phyloP scores from a whole-genome alignment of 352 stramenopile genomes.

The Phytophthora sojae region DNA sequence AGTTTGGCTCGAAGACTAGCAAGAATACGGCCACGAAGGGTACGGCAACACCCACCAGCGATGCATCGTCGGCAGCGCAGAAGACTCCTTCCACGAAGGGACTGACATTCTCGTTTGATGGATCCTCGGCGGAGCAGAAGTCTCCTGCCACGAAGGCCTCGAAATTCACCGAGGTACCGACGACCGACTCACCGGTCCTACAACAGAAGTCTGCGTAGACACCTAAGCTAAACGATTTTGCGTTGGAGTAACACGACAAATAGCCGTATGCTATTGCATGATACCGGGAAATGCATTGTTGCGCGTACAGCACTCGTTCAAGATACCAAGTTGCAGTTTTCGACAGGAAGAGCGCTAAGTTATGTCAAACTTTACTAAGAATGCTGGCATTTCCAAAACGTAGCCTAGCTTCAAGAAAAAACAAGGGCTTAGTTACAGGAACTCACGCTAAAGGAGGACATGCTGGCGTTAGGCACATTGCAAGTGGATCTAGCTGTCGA shows the following conservation, averaged over 20 bases:
- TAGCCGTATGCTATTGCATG: background rate
- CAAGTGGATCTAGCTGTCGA: too few species aligned
- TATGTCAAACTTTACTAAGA: background rate
- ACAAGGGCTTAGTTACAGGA: background rate
- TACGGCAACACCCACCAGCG: slow-evolving; percentile 4
- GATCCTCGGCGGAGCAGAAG: slow-evolving; percentile 11
- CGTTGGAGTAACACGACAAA: background rate
- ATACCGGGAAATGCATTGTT: background rate
- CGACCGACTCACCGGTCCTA: background rate
- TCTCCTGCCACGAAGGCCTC: slow-evolving; percentile 2
- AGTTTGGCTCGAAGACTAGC: slow-evolving; percentile 6
- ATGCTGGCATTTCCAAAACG: background rate
- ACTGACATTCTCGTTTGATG: slow-evolving; percentile 32
- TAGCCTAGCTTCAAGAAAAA: background rate
- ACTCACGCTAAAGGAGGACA: too few species aligned
- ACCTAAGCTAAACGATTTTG: slow-evolving; percentile 1
- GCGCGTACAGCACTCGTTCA: background rate
- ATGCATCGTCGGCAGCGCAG: slow-evolving; percentile 9
- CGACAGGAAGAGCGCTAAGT: background rate
- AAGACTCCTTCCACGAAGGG: slow-evolving; percentile 16
- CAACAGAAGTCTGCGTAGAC: slow-evolving; percentile 14
- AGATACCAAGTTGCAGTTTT: background rate
- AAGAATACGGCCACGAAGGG: slow-evolving; percentile 1
- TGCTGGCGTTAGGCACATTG: too few species aligned
- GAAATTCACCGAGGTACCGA: background rate